Evolutionary conservation across 192 early-diverging fungal species (phyloP), one percentile per base, ranked within the genome.

Genomic region (Mortierella hygrophila): DNA sequence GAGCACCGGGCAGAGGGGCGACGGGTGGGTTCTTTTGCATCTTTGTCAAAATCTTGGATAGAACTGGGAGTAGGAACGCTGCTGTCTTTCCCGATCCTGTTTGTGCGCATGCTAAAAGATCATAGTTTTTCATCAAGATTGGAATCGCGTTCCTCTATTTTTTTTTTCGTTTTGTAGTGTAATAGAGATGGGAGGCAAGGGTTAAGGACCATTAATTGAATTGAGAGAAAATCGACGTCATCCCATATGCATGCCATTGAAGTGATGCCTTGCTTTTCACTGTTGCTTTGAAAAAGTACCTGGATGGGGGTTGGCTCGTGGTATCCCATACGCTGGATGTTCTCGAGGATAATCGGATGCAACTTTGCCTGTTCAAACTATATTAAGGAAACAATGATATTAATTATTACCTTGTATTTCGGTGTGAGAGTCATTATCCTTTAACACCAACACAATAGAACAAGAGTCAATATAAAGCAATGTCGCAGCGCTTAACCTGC

Each of bases 81-180:
- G 93, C 96, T 6, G 96, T 97, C 85, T 97, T 94, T 44, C 94
- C 92, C 35, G 91, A 93, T 26, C 90, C 93, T 42, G 96, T 97
- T 77, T 97, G 95, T 1, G 96, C 95, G 79, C 96, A 97, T 21
- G 96, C 96, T 94, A 97, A 94, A 80, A 97, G 81, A 83, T 97
- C 96, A 72, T 94, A 88, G 52, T 92, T 92, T 20, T 72, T 83
- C 65, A 89, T 85, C n/a, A 96, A 83, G 52, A 93, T 88, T 8
- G 92, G 93, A 70, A 92, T 89, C 15, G 94, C 91, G 72, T 93
- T 89, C 74, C 92, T 92, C 89, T 93, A 79, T 54, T 70, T 21
- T 23, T n/a, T 54, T 26, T 44, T 38, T 10, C 13, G 0, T 65
- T 29, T 65, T 65, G 60, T 32, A 8, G 11, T 32, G 13, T 11